Evolutionary conservation across 768 basidiomycete species (phyloP), one percentile per base, ranked within the genome.

Genomic region (Xanthoconium purpureum): DNA sequence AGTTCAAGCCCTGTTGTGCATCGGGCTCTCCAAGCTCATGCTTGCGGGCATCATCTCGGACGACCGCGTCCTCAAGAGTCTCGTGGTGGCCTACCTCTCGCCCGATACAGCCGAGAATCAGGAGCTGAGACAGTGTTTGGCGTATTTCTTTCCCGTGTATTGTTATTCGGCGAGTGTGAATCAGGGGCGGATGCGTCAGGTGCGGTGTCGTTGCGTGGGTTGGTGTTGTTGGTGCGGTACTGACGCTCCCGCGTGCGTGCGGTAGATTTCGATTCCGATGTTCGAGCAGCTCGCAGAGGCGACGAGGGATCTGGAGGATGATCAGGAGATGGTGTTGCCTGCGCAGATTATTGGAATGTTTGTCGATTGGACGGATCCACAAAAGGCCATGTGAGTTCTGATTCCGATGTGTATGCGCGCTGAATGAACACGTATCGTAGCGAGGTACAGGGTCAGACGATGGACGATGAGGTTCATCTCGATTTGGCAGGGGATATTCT

Each of bases 351-450:
- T 84, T 0, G 74, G 85, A n/a, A 80, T 94, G 72, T 79, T 95
- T 65, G 78, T 88, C 3, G 92, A 94, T 61, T 96, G 94, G 93
- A 91, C 89, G 5, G 88, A 95, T 66, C 89, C 91, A 0, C 78
- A 83, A 65, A 92, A 90, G 64, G 80, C 81, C 36, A 79, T 83
- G 66, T 81, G 65, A 76, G 77, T 52, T 18, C 15, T 24, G 15
- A n/a, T 39, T 39, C 17, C 1, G 20, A 13, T 20, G 28, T 15
- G 28, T 17, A 14, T 13, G 12, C n/a, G n/a, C n/a, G n/a, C n/a
- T n/a, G 12, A 35, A 35, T 35, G 33, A 35, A 35, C 3, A 17
- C 39, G 14, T 43, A 24, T 44, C 18, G 32, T 32, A 82, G 81
- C 28, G 77, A 78, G 42, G 62, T 78, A 11, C 73, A 71, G 13